phyloP scores from a whole-genome alignment of 495 filamentous ascomycete genomes.

The Diplogelasinospora grovesii region DNA sequence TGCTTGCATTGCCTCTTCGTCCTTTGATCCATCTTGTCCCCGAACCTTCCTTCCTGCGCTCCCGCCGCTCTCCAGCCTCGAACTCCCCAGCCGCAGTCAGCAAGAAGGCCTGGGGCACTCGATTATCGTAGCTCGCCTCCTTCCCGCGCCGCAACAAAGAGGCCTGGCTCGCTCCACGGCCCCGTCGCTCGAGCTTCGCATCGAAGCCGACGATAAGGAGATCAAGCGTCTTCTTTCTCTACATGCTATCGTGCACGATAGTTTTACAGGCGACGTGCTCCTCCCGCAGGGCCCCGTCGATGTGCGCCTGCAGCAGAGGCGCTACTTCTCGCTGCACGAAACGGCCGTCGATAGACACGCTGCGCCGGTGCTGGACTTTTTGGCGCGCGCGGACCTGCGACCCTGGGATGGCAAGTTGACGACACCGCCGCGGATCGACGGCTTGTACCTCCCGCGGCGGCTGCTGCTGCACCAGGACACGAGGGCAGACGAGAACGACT shows the following conservation, averaged over 20 bases:
- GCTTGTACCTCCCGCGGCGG: slow-evolving; percentile 29
- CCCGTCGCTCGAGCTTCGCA: slow-evolving; percentile 31
- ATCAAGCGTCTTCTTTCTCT: slow-evolving; percentile 14
- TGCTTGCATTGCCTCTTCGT: slow-evolving; percentile 4
- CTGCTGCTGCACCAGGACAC: slow-evolving; percentile 10
- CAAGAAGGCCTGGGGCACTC: slow-evolving; percentile 19
- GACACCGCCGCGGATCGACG: slow-evolving; percentile 28
- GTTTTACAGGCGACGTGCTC: slow-evolving; percentile 20
- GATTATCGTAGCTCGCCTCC: slow-evolving; percentile 21
- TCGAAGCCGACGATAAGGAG: slow-evolving; percentile 24
- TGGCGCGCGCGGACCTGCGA: slow-evolving; percentile 29
- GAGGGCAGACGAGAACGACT: not conserved
- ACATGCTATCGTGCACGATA: slow-evolving; percentile 15
- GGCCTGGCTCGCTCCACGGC: slow-evolving; percentile 5
- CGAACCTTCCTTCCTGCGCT: slow-evolving; percentile 22
- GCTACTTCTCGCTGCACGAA: slow-evolving; percentile 20
- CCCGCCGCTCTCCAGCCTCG: slow-evolving; percentile 16
- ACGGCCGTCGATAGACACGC: slow-evolving; percentile 10
- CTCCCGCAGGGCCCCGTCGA: slow-evolving; percentile 33
- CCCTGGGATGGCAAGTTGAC: slow-evolving; percentile 26
- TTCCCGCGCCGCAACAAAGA: slow-evolving; percentile 14
- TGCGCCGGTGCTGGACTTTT: slow-evolving; percentile 27
- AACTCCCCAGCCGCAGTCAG: slow-evolving; percentile 14
- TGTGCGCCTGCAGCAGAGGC: slow-evolving; percentile 32
- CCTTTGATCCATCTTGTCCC: slow-evolving; percentile 1